phyloP scores from a whole-genome alignment of 192 early-diverging fungal species.

The Powellomyces hirtus region DNA sequence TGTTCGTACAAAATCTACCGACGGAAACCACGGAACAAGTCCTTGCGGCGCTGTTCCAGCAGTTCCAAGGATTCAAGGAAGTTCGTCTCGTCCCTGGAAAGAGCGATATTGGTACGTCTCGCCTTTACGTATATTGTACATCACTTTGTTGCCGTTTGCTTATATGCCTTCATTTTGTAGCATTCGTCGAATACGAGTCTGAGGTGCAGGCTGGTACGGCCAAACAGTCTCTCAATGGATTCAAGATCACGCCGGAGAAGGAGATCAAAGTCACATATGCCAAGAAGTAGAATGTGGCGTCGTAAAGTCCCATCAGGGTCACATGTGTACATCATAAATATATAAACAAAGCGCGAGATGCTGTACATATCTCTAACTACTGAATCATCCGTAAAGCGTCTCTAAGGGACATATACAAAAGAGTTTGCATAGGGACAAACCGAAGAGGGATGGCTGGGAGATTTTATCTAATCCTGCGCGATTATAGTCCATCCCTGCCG shows the following conservation, averaged over 20 bases:
- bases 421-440: no score
- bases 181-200: constrained; percentile 95
- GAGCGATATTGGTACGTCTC: constrained; percentile 66
- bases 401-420: no score
- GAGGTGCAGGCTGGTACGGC: constrained; percentile 79
- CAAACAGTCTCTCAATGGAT: constrained; percentile 67
- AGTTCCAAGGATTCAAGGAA: constrained; percentile 92
- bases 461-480: constrained; percentile 14
- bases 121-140: no score
- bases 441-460: no score
- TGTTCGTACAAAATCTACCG: constrained; percentile 90
- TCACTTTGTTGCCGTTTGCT: constrained; percentile 42
- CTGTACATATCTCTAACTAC: no score
- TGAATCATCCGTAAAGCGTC: no score
- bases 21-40: constrained; percentile 62
- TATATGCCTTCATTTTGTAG: constrained; percentile 32
- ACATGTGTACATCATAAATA: no score
- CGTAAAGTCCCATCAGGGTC: no score
- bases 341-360: no score
- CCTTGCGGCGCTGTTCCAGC: constrained; percentile 69
- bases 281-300: constrained; percentile 68
- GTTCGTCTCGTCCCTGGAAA: constrained; percentile 91
- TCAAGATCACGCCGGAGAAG: constrained; percentile 62
- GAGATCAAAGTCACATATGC: constrained; percentile 85
- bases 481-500: constrained; percentile 57